These are phyloP conservation scores for Cercospora zeina DNA, from an alignment of 2,329 filamentous ascomycete species.

Conservation along the genomic window DNA sequence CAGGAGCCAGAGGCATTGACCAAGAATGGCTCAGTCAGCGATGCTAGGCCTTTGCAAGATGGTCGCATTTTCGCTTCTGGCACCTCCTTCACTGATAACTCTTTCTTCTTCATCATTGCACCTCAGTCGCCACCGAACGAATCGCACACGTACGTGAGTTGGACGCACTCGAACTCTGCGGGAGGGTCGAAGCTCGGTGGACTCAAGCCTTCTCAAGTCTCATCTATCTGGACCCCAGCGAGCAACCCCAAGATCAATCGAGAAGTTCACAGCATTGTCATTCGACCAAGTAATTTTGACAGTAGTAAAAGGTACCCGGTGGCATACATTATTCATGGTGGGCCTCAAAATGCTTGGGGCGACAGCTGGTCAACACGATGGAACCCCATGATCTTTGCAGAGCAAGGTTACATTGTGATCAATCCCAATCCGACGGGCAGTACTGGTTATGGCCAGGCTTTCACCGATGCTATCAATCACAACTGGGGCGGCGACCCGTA, in stretches of 20 bases:
- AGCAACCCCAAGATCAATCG: conserved; percentile 54
- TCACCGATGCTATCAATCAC: conserved; percentile 62
- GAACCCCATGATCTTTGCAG: conserved; percentile 39
- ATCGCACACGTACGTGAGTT: conserved; percentile 18
- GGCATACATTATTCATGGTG: conserved; percentile 39
- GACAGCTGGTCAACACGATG: conserved; percentile 39
- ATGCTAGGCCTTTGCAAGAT: conserved; percentile 55
- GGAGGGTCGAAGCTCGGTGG: conserved; percentile 64
- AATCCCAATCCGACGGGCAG: conserved; percentile 37
- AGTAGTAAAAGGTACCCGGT: conserved; percentile 36
- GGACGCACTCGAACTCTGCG: conserved; percentile 59
- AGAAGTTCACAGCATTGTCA: conserved; percentile 61
- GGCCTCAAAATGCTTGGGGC: conserved; percentile 37
- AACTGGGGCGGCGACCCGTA: conserved; percentile 88
- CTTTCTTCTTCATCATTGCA: conserved; percentile 64
- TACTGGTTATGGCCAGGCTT: conserved; percentile 38
- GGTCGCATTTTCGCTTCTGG: conserved; percentile 63
- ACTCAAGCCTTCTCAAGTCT: conserved; percentile 62
- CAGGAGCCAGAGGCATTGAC: conserved; percentile 50
- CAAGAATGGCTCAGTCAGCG: conserved; percentile 55
- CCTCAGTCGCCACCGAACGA: conserved; percentile 48
- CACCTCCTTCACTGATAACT: conserved; percentile 72
- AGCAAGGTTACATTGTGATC: conserved; percentile 39
- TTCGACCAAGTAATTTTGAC: conserved; percentile 36
- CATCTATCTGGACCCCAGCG: conserved; percentile 69